These are phyloP conservation scores for Davidsoniella australis DNA, from an alignment of 2,329 filamentous ascomycete genomes.

Conservation along the genomic window DNA sequence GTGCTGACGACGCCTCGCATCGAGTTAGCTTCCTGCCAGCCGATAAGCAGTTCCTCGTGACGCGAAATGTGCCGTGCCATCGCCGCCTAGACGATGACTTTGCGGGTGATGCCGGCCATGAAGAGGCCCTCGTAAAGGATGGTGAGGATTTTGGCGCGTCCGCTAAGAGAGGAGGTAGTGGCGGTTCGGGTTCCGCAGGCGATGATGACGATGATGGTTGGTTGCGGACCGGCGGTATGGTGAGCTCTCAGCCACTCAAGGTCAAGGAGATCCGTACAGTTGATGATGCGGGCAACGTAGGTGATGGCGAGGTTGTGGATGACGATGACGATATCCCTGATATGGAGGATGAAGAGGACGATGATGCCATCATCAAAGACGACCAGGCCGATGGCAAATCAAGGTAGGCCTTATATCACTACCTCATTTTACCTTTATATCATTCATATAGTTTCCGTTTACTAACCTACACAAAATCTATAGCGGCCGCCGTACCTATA, in stretches of 20 bases:
- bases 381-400: constrained; percentile 9
- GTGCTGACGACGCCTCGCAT: constrained; percentile 65
- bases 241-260: constrained; percentile 57
- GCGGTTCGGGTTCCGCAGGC: constrained; percentile 19
- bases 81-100: constrained; percentile 86
- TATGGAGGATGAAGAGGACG: constrained; percentile 96
- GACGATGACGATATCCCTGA: constrained; percentile 83
- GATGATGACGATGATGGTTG: constrained; percentile 67
- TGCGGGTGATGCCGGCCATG: constrained; percentile 68
- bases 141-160: constrained; percentile 41
- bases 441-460: not conserved
- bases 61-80: constrained; percentile 85
- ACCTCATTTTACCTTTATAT: not conserved
- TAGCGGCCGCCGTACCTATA: constrained; percentile 82
- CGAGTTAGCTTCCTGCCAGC: constrained; percentile 66
- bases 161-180: constrained; percentile 18
- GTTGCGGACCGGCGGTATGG: constrained; percentile 71
- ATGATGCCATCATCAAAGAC: constrained; percentile 88
- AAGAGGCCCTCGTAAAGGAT: constrained; percentile 72
- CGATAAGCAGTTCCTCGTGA: constrained; percentile 90
- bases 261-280: constrained; percentile 71
- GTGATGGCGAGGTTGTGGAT: constrained; percentile 53
- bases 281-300: constrained; percentile 75
- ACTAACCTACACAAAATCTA: constrained; percentile 10
- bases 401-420: not conserved